Evolutionary conservation across 768 basidiomycete genomes (phyloP).

Genomic region (Tremella fuciformis): DNA sequence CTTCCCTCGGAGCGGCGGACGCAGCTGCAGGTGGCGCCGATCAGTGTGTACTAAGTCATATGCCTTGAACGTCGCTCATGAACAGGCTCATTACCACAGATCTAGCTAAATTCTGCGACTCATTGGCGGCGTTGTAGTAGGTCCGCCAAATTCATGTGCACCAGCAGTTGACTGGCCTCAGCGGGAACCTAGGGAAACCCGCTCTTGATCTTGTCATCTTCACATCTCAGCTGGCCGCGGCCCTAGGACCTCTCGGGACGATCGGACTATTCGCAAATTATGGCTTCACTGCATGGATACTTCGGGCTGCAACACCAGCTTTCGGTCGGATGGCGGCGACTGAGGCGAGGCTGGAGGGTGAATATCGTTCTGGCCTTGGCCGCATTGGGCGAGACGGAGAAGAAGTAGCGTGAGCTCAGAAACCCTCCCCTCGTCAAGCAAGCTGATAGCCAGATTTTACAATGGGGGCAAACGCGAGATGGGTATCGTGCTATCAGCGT

Average conservation of each 20-base stretch:
- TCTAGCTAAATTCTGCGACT: constrained; percentile 81
- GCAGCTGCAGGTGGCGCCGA: constrained; percentile 65
- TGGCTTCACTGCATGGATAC: constrained; percentile 75
- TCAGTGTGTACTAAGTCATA: too few relatives aligned
- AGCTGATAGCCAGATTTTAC: constrained; percentile 66
- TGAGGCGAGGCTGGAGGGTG: constrained; percentile 85
- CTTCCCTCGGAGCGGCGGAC: constrained; percentile 16
- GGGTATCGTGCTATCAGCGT: constrained; percentile 74
- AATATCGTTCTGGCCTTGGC: constrained; percentile 82
- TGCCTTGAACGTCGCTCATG: background rate
- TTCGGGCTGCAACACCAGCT: constrained; percentile 81
- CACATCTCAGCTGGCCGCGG: constrained; percentile 82
- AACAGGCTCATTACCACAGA: constrained; percentile 79
- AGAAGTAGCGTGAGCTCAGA: constrained; percentile 73
- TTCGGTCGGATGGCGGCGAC: constrained; percentile 86
- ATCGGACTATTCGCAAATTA: constrained; percentile 77
- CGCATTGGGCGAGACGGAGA: constrained; percentile 84
- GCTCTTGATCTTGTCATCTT: constrained; percentile 86
- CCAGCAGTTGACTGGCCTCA: constrained; percentile 44
- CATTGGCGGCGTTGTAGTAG: constrained; percentile 80
- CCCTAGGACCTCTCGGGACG: constrained; percentile 81
- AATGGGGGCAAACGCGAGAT: constrained; percentile 80
- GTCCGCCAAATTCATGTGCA: constrained; percentile 47
- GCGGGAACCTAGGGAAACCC: constrained; percentile 91
- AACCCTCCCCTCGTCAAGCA: too few relatives aligned